Evolutionary conservation across 345 rosid genomes (phyloP).

Genomic region (Melaleuca alternifolia): DNA sequence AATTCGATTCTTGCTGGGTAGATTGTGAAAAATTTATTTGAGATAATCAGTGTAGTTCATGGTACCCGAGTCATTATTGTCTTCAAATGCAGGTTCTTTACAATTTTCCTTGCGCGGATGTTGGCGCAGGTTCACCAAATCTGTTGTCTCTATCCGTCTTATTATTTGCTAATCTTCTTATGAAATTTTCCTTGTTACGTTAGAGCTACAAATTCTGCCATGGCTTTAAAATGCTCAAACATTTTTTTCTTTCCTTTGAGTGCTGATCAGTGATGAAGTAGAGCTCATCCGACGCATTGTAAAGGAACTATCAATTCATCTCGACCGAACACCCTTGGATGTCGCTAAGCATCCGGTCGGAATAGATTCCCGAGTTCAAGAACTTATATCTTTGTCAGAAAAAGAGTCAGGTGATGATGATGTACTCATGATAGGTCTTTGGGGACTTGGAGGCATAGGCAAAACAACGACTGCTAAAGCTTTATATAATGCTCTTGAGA

Average conservation of each 20-base stretch:
- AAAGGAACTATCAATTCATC: fast-evolving
- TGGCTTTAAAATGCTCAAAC: not conserved
- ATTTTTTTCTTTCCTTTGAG: not conserved
- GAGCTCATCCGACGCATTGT: not conserved
- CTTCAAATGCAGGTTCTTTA: too few relatives aligned
- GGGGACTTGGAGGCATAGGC: not conserved
- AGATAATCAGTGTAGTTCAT: not conserved
- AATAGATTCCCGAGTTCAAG: not conserved
- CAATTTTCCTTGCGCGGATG: not conserved
- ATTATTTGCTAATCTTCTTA: not conserved
- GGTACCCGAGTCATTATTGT: not conserved
- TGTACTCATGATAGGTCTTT: not conserved
- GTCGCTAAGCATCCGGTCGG: not conserved
- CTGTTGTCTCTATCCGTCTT: not conserved
- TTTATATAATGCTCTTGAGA: not conserved
- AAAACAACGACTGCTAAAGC: not conserved
- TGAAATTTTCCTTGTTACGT: not conserved
- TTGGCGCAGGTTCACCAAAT: not conserved
- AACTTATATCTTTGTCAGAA: not conserved
- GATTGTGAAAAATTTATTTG: not conserved
- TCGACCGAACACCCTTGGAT: fast-evolving
- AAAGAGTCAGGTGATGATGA: not conserved
- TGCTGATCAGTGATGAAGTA: not conserved
- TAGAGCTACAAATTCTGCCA: not conserved
- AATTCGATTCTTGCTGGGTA: too few relatives aligned